Evolutionary conservation across 2,329 filamentous ascomycete species (phyloP).

Genomic region (Tolypocladium amazonense): DNA sequence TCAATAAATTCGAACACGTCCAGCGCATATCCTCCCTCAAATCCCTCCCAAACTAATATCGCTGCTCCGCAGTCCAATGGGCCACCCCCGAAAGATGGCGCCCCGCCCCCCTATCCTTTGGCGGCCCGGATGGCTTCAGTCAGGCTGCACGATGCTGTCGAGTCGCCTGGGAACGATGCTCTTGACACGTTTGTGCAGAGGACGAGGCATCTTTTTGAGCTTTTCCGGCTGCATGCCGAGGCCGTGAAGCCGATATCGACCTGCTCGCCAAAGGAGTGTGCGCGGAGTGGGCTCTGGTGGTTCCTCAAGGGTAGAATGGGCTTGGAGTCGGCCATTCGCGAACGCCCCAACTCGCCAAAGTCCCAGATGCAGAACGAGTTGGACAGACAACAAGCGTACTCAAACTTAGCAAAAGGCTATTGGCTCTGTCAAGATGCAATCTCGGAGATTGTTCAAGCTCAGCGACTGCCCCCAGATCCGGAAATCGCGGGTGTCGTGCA

Average conservation of each 20-base stretch:
- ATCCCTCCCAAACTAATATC: constrained; percentile 6
- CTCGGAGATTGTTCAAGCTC: constrained; percentile 35
- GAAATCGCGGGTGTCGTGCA: constrained; percentile 44
- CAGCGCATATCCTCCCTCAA: constrained; percentile 14
- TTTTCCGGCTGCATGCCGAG: constrained; percentile 72
- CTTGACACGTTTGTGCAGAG: constrained; percentile 59
- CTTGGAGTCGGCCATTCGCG: constrained; percentile 62
- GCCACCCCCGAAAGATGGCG: constrained; percentile 12
- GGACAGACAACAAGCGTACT: constrained; percentile 64
- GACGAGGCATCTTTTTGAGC: constrained; percentile 61
- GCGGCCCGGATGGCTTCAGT: constrained; percentile 22
- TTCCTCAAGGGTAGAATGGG: constrained; percentile 71
- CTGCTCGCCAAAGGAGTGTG: constrained; percentile 55
- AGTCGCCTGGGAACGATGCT: constrained; percentile 50
- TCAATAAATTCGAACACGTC: constrained; percentile 23
- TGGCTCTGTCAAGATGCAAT: constrained; percentile 60
- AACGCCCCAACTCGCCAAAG: constrained; percentile 41
- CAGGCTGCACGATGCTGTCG: constrained; percentile 29
- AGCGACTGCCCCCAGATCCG: constrained; percentile 28
- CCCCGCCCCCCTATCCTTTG: constrained; percentile 11
- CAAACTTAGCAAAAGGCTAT: constrained; percentile 75
- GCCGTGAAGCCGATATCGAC: constrained; percentile 54
- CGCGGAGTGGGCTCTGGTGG: constrained; percentile 76
- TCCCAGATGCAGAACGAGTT: constrained; percentile 42
- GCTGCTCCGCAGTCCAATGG: constrained; percentile 12